These are phyloP conservation scores for Trichocomaceae sp. DNA, from an alignment of 2,329 filamentous ascomycete species.

Conservation along the genomic window DNA sequence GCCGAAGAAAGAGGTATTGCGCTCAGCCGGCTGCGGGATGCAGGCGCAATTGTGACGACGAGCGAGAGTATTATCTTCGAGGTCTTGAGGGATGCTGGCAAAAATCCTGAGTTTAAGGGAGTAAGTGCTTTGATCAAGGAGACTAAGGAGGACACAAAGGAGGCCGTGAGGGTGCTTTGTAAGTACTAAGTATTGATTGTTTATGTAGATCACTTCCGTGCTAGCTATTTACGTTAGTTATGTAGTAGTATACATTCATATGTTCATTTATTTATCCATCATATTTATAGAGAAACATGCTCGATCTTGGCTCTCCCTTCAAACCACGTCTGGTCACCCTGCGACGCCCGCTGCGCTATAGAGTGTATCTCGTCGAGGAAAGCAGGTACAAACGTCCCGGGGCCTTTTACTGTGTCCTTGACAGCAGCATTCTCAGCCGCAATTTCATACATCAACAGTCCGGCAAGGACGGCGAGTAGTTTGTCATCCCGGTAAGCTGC, in stretches of 20 bases:
- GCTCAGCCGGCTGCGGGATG: constrained; percentile 65
- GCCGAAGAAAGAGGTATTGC: constrained; percentile 72
- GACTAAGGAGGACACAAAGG: constrained; percentile 62
- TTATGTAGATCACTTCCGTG: background rate
- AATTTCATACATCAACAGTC: constrained; percentile 69
- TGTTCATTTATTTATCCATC: background rate
- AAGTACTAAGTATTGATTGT: constrained; percentile 44
- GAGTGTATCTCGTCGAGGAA: constrained; percentile 67
- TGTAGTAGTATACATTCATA: background rate
- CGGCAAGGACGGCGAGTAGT: constrained; percentile 67
- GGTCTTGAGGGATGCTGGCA: constrained; percentile 72
- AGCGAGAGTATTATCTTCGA: constrained; percentile 91
- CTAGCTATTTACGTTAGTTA: background rate
- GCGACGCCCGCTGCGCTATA: constrained; percentile 30
- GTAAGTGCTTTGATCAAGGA: constrained; percentile 76
- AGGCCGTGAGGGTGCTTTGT: constrained; percentile 59
- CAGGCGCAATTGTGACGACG: constrained; percentile 72
- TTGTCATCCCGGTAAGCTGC: constrained; percentile 58
- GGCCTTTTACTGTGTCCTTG: constrained; percentile 61
- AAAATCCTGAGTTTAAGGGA: constrained; percentile 58
- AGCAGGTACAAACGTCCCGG: constrained; percentile 77
- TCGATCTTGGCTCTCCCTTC: constrained; percentile 31
- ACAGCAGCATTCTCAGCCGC: constrained; percentile 61
- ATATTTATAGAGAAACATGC: constrained; percentile 23
- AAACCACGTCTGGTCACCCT: constrained; percentile 31